Conservation (phyloP, 2,329 filamentous ascomycete genomes). For the Aplosporella prunicola region DNA sequence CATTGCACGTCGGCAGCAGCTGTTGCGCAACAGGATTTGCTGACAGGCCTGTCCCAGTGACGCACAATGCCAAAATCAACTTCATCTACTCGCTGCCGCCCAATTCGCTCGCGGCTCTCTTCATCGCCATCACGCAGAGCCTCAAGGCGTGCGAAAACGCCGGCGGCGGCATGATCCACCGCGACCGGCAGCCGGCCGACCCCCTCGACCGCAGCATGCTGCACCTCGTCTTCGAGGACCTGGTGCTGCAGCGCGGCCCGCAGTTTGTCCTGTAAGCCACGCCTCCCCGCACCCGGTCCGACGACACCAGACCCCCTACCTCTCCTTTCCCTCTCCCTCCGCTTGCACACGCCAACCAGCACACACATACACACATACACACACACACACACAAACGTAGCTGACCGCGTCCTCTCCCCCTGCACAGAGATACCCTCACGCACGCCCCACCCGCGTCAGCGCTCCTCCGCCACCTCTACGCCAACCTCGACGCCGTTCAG, state of each 20-base stretch:
- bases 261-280: constrained; percentile 5
- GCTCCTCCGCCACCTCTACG: background rate
- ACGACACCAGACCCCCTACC: too few relatives aligned
- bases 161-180: constrained; percentile 6
- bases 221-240: constrained; percentile 9
- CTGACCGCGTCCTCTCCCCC: background rate
- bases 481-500: constrained; percentile 4
- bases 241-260: constrained; percentile 1
- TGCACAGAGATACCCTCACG: background rate
- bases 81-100: constrained; percentile 5
- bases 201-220: constrained; percentile 1
- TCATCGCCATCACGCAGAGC: constrained; percentile 1
- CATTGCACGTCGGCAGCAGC: too few relatives aligned
- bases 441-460: background rate
- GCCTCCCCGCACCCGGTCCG: too few relatives aligned
- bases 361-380: too few relatives aligned
- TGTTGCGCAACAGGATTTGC: too few relatives aligned
- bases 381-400: too few relatives aligned
- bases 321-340: too few relatives aligned
- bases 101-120: background rate
- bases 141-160: constrained; percentile 1
- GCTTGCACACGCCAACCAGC: too few relatives aligned
- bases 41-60: too few relatives aligned
- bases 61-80: constrained; percentile 3
- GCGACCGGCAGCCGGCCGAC: background rate